Base-by-base conservation (phyloP, 2,329 filamentous ascomycete species). In the Diaporthe sp. region DNA sequence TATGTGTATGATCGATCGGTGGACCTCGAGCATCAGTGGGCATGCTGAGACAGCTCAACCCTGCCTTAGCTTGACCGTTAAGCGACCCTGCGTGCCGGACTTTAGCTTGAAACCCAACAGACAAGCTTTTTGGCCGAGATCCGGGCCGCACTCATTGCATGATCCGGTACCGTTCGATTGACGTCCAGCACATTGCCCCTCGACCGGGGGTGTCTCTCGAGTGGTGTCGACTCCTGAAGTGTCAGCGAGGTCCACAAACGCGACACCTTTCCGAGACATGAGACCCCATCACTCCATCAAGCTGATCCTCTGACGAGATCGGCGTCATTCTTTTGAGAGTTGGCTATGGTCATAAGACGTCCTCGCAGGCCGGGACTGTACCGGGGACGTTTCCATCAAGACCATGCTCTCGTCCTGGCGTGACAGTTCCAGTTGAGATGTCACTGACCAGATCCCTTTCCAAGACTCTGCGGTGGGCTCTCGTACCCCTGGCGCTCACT, bases 121-220 rank as follows among this genome's bases (percentile, higher is more conserved):
- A 68, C 47, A 68, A 68, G 44, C 63, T 39, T 68, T 67, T 39
- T 2, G 31, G 44, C 63, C 63, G 63, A 68, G 44, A 53, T 39
- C 65, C 65, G 65, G 31, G 28, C 65, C 65, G 44, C 25, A 25
- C 13, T 13, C 20, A 10, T 25, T 7, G 63, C 63, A 51, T 51
- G 20, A 17, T 39, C 63, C 63, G 31, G 61, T 20, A 68, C 63
- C 63, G 25, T 12, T 51, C 28, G 28, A 34, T 28, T 44, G 44
- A 13, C 37, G 37, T 39, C 37, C 37, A 39, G 37, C 37, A 39
- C 37, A 12, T 39, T 39, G 37, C 37, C 37, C 37, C 37, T 39
- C 37, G 37, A 39, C 37, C 37, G 37, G 37, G 37, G 37, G 63
- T 44, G n/a, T 55, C 12, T 10, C 37, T 7, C 12, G 63, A 10